Evolutionary conservation across 352 stramenopile genomes (phyloP), one percentile per base, ranked within the genome.

Genomic region (Phytopythium litorale): DNA sequence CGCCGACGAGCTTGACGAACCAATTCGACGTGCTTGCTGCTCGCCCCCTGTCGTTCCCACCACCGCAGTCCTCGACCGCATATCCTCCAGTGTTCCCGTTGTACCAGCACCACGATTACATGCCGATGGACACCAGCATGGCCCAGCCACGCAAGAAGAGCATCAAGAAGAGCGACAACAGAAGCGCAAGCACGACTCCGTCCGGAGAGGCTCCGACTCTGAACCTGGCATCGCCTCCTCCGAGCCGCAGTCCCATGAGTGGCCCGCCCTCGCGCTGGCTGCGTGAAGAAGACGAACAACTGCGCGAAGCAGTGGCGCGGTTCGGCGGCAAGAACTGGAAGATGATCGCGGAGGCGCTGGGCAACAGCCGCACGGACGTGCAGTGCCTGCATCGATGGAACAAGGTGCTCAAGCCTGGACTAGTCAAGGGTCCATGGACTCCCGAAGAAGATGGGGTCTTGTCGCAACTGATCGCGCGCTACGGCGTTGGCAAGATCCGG

Each of bases 351-450:
- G 86, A 97, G 67, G 79, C 88, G 32, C 68, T 98, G 30, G 87
- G 90, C 21, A 90, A 93, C 56, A 87, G 84, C 4, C 84, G 88
- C 58, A 97, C 92, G 2, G 93, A 98, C 66, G 89, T 97, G 60
- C 94, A 98, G 70, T 98, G 91, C 66, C 76, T 99, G 46, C 96
- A 99, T 65, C 89, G 97, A n/a, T 99, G 96, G 96, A 97, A 99
- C 68, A 96, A 96, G 62, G 86, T 96, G 53, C 82, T 96, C 43
- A 96, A 96, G 63, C 88, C 88, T 0, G 87, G 87, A 19, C 63
- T 95, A 40, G 87, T 96, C 28, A 97, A 97, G 52, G 89, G 89
- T 4, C 87, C 89, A 0, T 97, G 89, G 89, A 97, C 84, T 28
- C 79, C 86, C 4, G 88, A 95, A 46, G 89, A 97, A 62, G 89